Evolutionary conservation across 495 filamentous ascomycete genomes (phyloP).

Genomic region (Chlorociboria aeruginascens): DNA sequence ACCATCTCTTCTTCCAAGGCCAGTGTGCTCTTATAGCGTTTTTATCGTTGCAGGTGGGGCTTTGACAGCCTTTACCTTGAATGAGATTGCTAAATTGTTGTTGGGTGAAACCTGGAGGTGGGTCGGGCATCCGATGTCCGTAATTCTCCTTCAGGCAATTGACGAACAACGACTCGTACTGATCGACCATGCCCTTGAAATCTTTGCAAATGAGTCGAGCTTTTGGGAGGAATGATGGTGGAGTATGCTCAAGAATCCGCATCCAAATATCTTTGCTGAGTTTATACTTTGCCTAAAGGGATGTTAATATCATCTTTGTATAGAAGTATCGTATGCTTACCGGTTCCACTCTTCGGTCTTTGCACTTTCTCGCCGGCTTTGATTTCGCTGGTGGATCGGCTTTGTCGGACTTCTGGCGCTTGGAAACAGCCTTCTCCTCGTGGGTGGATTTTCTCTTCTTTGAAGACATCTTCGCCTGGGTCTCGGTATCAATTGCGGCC

Average conservation of each 20-base stretch:
- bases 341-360: background rate
- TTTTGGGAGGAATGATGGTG: slow-evolving; percentile 16
- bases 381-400: slow-evolving; percentile 1
- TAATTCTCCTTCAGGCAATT: slow-evolving; percentile 18
- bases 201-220: slow-evolving; percentile 12
- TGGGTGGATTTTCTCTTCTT: slow-evolving; percentile 8
- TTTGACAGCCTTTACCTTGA: slow-evolving; percentile 16
- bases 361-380: slow-evolving; percentile 1
- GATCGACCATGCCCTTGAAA: slow-evolving; percentile 7
- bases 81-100: slow-evolving; percentile 16
- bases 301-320: background rate
- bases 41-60: slow-evolving; percentile 9
- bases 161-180: slow-evolving; percentile 13
- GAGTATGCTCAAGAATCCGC: slow-evolving; percentile 17
- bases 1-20: slow-evolving; percentile 18
- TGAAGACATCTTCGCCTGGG: background rate
- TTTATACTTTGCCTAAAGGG: slow-evolving; percentile 1
- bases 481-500: too few species aligned
- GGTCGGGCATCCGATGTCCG: slow-evolving; percentile 15
- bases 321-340: background rate
- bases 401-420: slow-evolving; percentile 7
- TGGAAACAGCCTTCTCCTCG: background rate
- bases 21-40: slow-evolving; percentile 11
- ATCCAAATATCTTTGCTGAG: slow-evolving; percentile 13
- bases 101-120: slow-evolving; percentile 6